Percentiles rank a stretch among this genome's conserved stretches.
phyloP scores from a whole-genome alignment of 2,329 filamentous ascomycete species.

The Aspergillus brunneoviolaceus region DNA sequence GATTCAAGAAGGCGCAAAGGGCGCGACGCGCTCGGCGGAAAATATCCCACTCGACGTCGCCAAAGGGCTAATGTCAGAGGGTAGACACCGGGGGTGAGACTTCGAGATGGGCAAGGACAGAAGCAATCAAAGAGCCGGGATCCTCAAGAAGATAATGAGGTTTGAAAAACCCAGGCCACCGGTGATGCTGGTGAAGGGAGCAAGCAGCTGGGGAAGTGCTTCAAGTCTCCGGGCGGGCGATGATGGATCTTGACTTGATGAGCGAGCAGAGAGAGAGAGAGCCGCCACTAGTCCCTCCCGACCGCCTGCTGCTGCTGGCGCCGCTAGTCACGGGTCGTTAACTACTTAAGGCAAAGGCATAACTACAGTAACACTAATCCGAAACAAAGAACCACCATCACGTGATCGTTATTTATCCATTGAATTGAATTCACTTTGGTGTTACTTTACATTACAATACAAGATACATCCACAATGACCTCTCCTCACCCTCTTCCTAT shows the following conservation, averaged over 20 bases:
- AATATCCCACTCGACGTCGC: slow-evolving; percentile 19
- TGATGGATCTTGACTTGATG: slow-evolving; percentile 31
- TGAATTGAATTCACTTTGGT: neutral
- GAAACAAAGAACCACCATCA: slow-evolving; percentile 15
- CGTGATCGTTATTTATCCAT: slow-evolving; percentile 17
- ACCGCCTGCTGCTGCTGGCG: slow-evolving; percentile 21
- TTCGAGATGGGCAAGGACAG: neutral
- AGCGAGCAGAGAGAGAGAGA: slow-evolving; percentile 15
- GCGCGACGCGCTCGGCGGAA: slow-evolving; percentile 28
- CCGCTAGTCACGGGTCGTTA: slow-evolving; percentile 4
- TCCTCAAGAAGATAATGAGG: slow-evolving; percentile 28
- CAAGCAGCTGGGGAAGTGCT: slow-evolving; percentile 19
- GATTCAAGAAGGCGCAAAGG: slow-evolving; percentile 22
- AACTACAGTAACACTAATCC: slow-evolving; percentile 6
- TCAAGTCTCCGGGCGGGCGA: slow-evolving; percentile 18
- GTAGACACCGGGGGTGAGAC: slow-evolving; percentile 5
- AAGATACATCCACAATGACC: neutral
- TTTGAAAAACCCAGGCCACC: slow-evolving; percentile 25
- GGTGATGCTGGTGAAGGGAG: slow-evolving; percentile 25
- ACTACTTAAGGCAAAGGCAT: slow-evolving; percentile 5
- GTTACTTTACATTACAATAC: slow-evolving; percentile 5
- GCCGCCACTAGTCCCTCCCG: slow-evolving; percentile 30
- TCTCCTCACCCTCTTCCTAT: neutral
- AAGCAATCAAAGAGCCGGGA: slow-evolving; percentile 20
- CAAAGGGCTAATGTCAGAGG: slow-evolving; percentile 14